A percentile compares a stretch with the other conserved stretches of the same genome.
Evolutionary conservation across 768 basidiomycete genomes (phyloP).

Genomic region (Collybia sordida): DNA sequence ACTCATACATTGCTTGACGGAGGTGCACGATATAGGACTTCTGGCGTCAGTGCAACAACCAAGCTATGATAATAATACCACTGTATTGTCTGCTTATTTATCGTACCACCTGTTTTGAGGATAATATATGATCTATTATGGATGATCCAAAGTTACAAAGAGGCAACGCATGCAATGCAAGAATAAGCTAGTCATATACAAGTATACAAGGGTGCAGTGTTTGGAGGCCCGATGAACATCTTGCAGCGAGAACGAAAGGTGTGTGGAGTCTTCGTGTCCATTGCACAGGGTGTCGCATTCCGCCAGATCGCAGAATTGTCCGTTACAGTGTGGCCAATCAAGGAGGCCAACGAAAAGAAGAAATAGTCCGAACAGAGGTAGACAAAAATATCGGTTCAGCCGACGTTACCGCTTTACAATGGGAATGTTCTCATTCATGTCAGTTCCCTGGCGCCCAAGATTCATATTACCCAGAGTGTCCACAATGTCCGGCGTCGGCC

Average conservation of each 20-base stretch:
- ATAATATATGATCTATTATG: not conserved
- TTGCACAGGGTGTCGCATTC: too few relatives aligned
- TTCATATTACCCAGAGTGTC: conserved; percentile 11
- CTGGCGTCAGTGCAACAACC: conserved; percentile 24
- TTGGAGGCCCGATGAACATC: too few relatives aligned
- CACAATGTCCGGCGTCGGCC: conserved; percentile 8
- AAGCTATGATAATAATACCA: conserved; percentile 29
- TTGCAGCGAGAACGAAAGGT: too few relatives aligned
- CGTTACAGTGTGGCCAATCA: not conserved
- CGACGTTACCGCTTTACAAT: conserved; percentile 10
- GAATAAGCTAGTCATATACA: not conserved
- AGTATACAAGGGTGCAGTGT: too few relatives aligned
- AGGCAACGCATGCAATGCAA: not conserved
- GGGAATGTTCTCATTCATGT: conserved; percentile 12
- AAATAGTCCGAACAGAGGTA: not conserved
- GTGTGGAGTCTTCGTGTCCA: too few relatives aligned
- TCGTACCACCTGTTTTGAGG: not conserved
- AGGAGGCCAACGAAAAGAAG: not conserved
- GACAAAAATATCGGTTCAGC: not conserved
- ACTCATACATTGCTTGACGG: conserved; percentile 74
- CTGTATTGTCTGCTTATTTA: not conserved
- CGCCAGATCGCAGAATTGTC: not conserved
- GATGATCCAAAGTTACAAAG: not conserved
- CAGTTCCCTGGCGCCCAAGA: conserved; percentile 14
- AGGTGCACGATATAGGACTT: conserved; percentile 40